Percentiles rank a stretch among this genome's conserved stretches.
phyloP scores from a whole-genome alignment of 164 flowering plant species.

The Magnolia sinica region DNA sequence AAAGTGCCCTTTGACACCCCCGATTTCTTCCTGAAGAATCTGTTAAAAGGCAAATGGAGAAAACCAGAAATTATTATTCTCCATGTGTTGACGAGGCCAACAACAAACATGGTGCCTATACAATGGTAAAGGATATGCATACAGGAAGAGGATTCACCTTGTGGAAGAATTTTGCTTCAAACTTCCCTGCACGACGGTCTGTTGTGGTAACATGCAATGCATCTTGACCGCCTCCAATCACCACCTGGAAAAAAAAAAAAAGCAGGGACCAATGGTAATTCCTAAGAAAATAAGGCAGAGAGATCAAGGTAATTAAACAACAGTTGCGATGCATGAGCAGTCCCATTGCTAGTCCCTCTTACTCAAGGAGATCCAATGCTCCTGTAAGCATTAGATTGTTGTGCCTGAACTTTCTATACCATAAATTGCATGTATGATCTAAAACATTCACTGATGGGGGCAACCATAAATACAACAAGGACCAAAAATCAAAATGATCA shows the following conservation, averaged over 20 bases:
- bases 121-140: neutral
- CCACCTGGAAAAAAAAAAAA: constrained; percentile 46
- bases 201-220: constrained; percentile 90
- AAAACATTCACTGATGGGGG: too few relatives aligned
- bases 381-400: neutral
- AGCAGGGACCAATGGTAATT: neutral
- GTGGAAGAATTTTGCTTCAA: constrained; percentile 92
- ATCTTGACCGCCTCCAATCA: constrained; percentile 98
- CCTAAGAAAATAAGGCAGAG: neutral
- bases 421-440: too few relatives aligned
- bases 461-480: too few relatives aligned
- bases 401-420: too few relatives aligned
- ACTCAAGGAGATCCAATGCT: neutral
- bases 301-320: neutral
- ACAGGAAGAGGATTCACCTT: constrained; percentile 40
- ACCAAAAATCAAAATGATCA: too few relatives aligned
- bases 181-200: constrained; percentile 96
- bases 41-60: constrained; percentile 16
- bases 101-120: neutral
- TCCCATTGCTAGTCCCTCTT: neutral
- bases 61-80: neutral
- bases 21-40: constrained; percentile 89
- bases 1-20: constrained; percentile 95
- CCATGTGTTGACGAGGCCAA: neutral
- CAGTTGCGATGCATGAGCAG: neutral